Evolutionary conservation across 805 yeast species (phyloP).

Genomic region (Ogataea haglerorum): DNA sequence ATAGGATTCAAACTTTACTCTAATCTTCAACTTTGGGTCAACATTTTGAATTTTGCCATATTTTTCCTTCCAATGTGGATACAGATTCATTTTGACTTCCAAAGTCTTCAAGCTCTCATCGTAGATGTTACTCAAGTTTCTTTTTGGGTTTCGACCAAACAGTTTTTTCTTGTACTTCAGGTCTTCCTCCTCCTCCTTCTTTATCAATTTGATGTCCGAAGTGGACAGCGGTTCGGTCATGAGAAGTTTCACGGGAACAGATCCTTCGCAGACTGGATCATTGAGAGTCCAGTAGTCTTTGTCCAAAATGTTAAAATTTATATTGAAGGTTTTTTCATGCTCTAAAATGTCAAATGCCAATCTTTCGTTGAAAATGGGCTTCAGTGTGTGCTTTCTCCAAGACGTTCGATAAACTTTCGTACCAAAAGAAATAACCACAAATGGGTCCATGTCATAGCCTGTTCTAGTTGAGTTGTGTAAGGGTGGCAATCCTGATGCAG

Average conservation of each 20-base stretch:
- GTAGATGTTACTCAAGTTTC: constrained; percentile 35
- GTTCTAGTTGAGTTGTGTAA: constrained; percentile 64
- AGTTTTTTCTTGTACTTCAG: constrained; percentile 16
- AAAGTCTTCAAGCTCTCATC: constrained; percentile 42
- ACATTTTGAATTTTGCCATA: constrained; percentile 37
- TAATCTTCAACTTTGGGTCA: constrained; percentile 53
- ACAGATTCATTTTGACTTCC: constrained; percentile 31
- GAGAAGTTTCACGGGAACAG: constrained; percentile 47
- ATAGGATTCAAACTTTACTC: constrained; percentile 68
- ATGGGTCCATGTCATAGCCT: constrained; percentile 95
- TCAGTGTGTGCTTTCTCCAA: constrained; percentile 75
- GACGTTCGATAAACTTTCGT: constrained; percentile 82
- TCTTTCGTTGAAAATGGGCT: constrained; percentile 79
- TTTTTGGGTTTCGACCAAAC: constrained; percentile 28
- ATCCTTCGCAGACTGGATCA: constrained; percentile 71
- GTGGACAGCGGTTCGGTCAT: constrained; percentile 14
- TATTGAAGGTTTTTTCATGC: constrained; percentile 60
- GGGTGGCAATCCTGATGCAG: constrained; percentile 78
- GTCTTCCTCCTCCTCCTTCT: constrained; percentile 13
- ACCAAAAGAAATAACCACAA: constrained; percentile 88
- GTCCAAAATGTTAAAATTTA: constrained; percentile 75
- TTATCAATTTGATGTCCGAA: constrained; percentile 13
- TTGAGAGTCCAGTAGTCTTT: constrained; percentile 80
- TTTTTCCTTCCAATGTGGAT: constrained; percentile 31
- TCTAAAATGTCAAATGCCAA: constrained; percentile 73